phyloP scores from a whole-genome alignment of 2,329 filamentous ascomycete species.

The Lojkania enalia region DNA sequence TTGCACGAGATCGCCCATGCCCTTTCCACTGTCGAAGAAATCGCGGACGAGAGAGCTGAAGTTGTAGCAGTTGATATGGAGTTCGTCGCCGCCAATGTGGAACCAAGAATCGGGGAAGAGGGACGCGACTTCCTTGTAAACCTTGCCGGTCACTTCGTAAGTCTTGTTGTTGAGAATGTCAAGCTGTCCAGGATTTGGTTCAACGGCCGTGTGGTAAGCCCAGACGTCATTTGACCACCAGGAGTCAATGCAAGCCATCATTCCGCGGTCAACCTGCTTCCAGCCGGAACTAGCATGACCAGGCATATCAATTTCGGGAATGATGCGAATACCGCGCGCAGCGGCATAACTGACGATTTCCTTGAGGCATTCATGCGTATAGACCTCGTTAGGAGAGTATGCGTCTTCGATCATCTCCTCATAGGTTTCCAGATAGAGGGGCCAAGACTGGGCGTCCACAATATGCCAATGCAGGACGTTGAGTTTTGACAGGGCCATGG shows the following conservation, averaged over 20 bases:
- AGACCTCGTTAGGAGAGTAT: constrained; percentile 55
- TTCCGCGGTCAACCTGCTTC: constrained; percentile 59
- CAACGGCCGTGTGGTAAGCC: constrained; percentile 57
- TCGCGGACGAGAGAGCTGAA: constrained; percentile 54
- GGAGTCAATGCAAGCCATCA: constrained; percentile 59
- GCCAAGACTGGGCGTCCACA: constrained; percentile 60
- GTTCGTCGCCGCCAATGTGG: constrained; percentile 60
- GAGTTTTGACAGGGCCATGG: constrained; percentile 60
- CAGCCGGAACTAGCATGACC: constrained; percentile 60
- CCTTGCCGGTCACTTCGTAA: constrained; percentile 57
- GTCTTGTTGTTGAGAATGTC: constrained; percentile 60
- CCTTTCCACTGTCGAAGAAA: constrained; percentile 56
- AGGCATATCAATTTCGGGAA: constrained; percentile 67
- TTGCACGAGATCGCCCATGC: constrained; percentile 57
- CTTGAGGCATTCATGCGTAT: constrained; percentile 49
- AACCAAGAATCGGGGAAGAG: constrained; percentile 59
- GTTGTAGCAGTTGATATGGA: constrained; percentile 62
- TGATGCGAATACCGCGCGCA: constrained; percentile 60
- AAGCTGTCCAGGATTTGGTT: constrained; percentile 61
- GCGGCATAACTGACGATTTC: constrained; percentile 55
- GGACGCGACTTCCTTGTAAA: constrained; percentile 57
- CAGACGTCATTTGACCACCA: constrained; percentile 66
- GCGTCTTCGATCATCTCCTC: constrained; percentile 59
- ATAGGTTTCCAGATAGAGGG: constrained; percentile 54
- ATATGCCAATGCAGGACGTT: constrained; percentile 63